Evolutionary conservation across 805 yeast species (phyloP), one percentile per base, ranked within the genome.

Genomic region (Blastobotrys attinorum): DNA sequence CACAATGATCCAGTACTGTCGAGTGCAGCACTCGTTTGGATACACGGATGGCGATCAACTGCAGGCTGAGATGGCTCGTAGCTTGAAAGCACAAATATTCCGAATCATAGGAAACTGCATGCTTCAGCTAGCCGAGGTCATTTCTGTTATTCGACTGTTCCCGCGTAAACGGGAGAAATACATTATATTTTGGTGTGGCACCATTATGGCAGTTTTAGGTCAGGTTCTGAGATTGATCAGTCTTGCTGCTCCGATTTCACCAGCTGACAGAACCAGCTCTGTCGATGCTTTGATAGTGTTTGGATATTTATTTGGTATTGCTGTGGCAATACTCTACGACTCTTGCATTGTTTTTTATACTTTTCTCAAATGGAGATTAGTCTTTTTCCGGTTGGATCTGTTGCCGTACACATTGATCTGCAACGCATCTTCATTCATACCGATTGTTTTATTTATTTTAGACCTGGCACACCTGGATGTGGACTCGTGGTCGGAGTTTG

Each of bases 231-330:
- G 45, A 42, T 43, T 44, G 1, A 22, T 52, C 31, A 43, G 40
- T 37, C 22, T 31, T 3, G 42, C 46, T 37, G 38, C 46, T 16
- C 44, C 47, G 10, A 18, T 33, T 16, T 39, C 44, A 11, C 45
- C 43, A 5, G 43, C 41, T 8, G 43, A 51, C 13, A 22, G 50
- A 10, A 39, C 42, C 22, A 44, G 39, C 21, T 20, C 55, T 3
- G 40, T 34, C 18, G 58, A 54, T 39, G 53, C 54, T 6, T 20
- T 49, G 11, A 42, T 47, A 2, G 57, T 54, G 22, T 43, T 51
- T 22, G 45, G 52, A 4, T 54, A 54, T 46, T 47, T 54, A 18
- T 50, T 54, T 41, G 45, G 47, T 3, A 47, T 54, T n/a, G 56
- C 55, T 3, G 46, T 46, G 3, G 37, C 52, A 7, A 46, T 53